Base-by-base conservation (phyloP, 176 grass and related monocot genomes). In the Oryza officinalis region DNA sequence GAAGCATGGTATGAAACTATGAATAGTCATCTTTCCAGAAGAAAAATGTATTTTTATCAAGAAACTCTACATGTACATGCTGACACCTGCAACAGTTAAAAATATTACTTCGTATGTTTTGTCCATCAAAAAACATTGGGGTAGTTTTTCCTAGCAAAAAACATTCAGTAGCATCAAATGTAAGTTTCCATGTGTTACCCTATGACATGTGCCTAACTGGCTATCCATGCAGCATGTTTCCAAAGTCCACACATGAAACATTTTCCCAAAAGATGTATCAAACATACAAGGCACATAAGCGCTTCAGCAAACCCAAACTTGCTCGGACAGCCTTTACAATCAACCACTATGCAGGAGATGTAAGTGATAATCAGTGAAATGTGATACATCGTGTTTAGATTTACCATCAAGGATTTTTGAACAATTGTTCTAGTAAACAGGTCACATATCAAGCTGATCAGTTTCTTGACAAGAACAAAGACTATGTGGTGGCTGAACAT, bases 1-100 rank as follows among this genome's bases (percentile, higher is more conserved):
- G 95, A 98, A 83, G 95, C 95, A 84, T 98, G 95, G 95, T 98
- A 94, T 79, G n/a, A n/a, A n/a, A n/a, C n/a, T n/a, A n/a, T n/a
- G 81, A 54, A 3, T 61, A 68, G 31, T 76, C 13, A 30, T 67
- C 40, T 92, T 60, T 88, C 50, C n/a, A 22, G 13, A 20, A 50
- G 80, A 76, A 40, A 45, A 67, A 81, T 57, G 23, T 72, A 44
- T 64, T 10, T 61, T 85, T 77, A 46, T 28, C 46, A 27, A 84
- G 37, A 69, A 74, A 76, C 22, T 82, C 13, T 20, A 18, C 25
- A 59, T 65, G 31, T 75, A 43, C 65, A 83, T 41, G 32, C 27
- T 67, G 41, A 52, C 43, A 83, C 35, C 57, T 81, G 15, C 25
- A 78, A 4, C 66, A 32, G 11, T 88, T 6, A 65, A 83, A 35